These are phyloP conservation scores for Cryptosporidium bovis DNA, from an alignment of 169 alveolate species.

Conservation along the genomic window DNA sequence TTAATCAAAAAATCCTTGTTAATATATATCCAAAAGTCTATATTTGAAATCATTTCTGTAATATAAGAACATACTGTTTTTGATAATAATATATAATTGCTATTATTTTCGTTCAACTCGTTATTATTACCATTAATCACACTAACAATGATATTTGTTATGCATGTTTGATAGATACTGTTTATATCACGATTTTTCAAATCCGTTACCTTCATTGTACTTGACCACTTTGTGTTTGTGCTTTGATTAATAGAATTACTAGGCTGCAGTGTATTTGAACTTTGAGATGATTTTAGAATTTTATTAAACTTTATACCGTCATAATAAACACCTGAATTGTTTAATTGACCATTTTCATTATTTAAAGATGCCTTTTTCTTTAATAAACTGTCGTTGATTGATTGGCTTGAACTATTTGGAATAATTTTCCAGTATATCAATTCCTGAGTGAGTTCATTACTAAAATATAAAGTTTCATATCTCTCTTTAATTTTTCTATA, in stretches of 20 bases:
- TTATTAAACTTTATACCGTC: constrained; percentile 29
- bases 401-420: constrained; percentile 17
- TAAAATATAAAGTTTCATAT: constrained; percentile 4
- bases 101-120: not conserved
- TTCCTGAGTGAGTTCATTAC: constrained; percentile 11
- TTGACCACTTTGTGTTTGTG: constrained; percentile 40
- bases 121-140: constrained; percentile 6
- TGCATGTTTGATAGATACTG: constrained; percentile 25
- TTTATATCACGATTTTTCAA: constrained; percentile 10
- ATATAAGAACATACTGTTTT: constrained; percentile 29
- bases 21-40: constrained; percentile 49
- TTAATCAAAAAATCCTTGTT: constrained; percentile 1
- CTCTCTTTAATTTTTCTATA: constrained; percentile 6
- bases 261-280: not conserved
- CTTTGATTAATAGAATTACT: constrained; percentile 5
- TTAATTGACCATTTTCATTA: not conserved
- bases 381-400: not conserved
- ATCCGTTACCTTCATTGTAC: constrained; percentile 4
- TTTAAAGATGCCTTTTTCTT: not conserved
- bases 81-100: not conserved
- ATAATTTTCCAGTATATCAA: constrained; percentile 37
- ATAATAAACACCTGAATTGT: constrained; percentile 4
- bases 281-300: not conserved
- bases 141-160: constrained; percentile 1
- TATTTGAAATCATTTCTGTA: constrained; percentile 25